phyloP scores from a whole-genome alignment of 257 asterid genomes.

The Voacanga thouarsii region DNA sequence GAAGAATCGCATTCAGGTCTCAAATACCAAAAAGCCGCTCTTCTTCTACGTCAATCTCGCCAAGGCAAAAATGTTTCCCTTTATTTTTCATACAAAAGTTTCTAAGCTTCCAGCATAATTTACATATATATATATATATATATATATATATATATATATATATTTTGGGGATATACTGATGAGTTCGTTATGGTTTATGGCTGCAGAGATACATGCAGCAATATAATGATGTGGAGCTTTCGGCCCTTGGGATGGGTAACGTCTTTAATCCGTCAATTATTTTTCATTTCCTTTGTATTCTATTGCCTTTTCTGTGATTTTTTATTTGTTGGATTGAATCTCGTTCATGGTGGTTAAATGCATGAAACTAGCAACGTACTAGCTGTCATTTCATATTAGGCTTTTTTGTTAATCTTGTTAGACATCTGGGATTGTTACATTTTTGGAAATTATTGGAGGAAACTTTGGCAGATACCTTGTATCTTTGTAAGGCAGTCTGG shows the following conservation, averaged over 20 bases:
- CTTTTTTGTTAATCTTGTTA: background rate
- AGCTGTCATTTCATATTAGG: background rate
- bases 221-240: slow-evolving; percentile 79
- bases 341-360: background rate
- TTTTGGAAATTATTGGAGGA: background rate
- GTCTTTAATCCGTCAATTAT: background rate
- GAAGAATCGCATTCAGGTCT: slow-evolving; percentile 83
- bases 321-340: background rate
- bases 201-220: slow-evolving; percentile 78
- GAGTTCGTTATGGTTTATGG: background rate
- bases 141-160: too few relatives aligned
- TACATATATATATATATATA: too few relatives aligned
- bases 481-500: too few relatives aligned
- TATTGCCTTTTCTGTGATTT: background rate
- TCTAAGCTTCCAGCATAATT: background rate
- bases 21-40: slow-evolving; percentile 71
- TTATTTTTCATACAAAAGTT: background rate
- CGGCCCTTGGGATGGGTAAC: slow-evolving; percentile 91
- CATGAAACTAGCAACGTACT: background rate
- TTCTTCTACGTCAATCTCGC: slow-evolving; percentile 84
- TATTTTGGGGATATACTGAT: background rate
- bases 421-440: background rate
- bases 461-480: background rate
- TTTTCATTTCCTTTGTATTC: background rate
- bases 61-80: slow-evolving; percentile 36